Base-by-base conservation (phyloP, 2,329 filamentous ascomycete species). In the Trichoderma lentiforme region DNA sequence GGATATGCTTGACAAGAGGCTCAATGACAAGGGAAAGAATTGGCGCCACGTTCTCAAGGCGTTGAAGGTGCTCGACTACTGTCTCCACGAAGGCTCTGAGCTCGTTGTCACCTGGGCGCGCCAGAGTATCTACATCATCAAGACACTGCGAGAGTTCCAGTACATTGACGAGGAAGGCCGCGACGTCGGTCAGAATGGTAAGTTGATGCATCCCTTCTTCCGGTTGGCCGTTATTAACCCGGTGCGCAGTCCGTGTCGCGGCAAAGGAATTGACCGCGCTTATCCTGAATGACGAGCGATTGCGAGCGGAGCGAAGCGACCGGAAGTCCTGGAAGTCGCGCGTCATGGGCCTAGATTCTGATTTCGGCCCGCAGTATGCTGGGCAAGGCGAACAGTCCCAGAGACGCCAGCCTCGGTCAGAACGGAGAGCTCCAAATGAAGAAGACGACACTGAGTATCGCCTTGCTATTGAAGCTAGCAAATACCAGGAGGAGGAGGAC, bases 11-110 rank as follows among this genome's bases (percentile, higher is more conserved):
- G 96, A 99, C 84, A 98, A 98, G 86, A 92, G 96, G 76, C 86
- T 99, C 79, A 99, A 99, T 79, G 96, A 99, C 83, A 98, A 99
- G 83, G 96, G 96, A 80, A 99, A 98, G 87, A 99, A 99, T 82
- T 99, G 96, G 96, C 91, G 96, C 78, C 96, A 99, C 81, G 96
- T 99, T 14, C 86, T 99, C 73, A 99, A 99, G 84, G 97, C 96
- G 56, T 86, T 99, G 76, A 99, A 99, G 82, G 96, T 99, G 68
- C 88, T 98, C 72, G 96, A 99, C 82, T 99, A 99, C 83, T 98
- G 95, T 83, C 87, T 99, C 71, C 96, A 99, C 81, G 96, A 99
- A 82, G 96, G 96, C 62, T 98, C 95, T 0, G 96, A 98, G 83
- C 85, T 98, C 75, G 94, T 98, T 39, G 96, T 99, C 65, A 98